Evolutionary conservation across 2,329 filamentous ascomycete species (phyloP).

Genomic region (Gyromitra esculenta): DNA sequence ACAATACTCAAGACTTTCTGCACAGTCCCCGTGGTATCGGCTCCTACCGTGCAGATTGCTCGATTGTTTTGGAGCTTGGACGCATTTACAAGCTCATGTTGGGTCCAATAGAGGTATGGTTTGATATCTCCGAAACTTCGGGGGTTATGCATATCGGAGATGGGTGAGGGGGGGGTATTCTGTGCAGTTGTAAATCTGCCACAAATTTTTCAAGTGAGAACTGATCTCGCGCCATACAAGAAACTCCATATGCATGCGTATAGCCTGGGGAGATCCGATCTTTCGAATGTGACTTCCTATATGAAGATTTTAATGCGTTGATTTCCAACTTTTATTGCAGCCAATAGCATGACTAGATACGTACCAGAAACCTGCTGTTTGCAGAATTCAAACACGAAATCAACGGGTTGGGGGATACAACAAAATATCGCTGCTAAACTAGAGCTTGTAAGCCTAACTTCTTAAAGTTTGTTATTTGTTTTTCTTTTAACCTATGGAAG

Average conservation of each 20-base stretch:
- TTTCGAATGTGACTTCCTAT: background rate
- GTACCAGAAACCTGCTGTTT: background rate
- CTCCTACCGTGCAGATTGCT: too few relatives aligned
- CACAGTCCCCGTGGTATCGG: background rate
- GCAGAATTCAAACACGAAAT: too few relatives aligned
- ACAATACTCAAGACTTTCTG: background rate
- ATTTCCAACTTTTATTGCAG: background rate
- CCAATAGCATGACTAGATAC: background rate
- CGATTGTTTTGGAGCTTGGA: background rate
- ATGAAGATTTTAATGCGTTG: background rate
- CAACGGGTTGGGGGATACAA: too few relatives aligned
- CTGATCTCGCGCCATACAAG: conserved; percentile 7
- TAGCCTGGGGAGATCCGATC: background rate
- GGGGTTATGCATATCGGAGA: background rate
- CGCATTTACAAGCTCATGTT: background rate
- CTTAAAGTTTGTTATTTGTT: too few relatives aligned
- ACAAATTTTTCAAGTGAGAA: conserved; percentile 6
- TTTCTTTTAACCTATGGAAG: too few relatives aligned
- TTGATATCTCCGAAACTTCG: background rate
- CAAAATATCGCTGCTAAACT: too few relatives aligned
- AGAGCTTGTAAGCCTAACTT: too few relatives aligned
- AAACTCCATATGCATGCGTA: background rate
- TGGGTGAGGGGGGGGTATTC: too few relatives aligned
- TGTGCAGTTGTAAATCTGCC: background rate
- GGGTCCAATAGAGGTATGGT: background rate